Evolutionary conservation across 1,139 yeast genomes (phyloP).

Genomic region (Sugiyamaella novakii): DNA sequence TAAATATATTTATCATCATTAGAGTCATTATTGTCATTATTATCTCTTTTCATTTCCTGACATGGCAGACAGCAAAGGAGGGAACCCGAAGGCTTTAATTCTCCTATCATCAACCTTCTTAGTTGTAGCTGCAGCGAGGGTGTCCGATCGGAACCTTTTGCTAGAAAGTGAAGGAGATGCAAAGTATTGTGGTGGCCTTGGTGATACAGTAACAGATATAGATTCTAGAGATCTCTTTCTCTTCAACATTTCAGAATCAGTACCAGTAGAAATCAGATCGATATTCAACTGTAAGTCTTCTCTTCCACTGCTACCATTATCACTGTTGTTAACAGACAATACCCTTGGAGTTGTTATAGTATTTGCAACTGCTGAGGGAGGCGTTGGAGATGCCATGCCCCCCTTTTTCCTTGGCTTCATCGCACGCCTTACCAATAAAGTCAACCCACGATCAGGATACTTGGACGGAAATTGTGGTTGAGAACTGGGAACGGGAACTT

Average conservation of each 20-base stretch:
- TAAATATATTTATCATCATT: conserved; percentile 18
- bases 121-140: background rate
- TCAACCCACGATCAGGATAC: conserved; percentile 23
- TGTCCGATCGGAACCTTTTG: background rate
- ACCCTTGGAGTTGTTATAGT: conserved; percentile 1
- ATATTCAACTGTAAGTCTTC: background rate
- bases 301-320: background rate
- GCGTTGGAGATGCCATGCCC: background rate
- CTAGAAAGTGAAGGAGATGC: conserved; percentile 23
- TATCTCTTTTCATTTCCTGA: conserved; percentile 17
- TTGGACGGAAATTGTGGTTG: conserved; percentile 21
- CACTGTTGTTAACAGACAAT: background rate
- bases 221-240: conserved; percentile 7
- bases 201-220: conserved; percentile 16
- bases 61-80: conserved; percentile 35
- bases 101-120: conserved; percentile 28
- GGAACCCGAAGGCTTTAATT: conserved; percentile 39
- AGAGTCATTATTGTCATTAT: conserved; percentile 17
- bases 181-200: conserved; percentile 31
- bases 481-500: background rate
- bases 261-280: background rate
- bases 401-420: conserved; percentile 4
- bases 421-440: conserved; percentile 19
- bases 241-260: conserved; percentile 2
- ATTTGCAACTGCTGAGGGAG: no score